Evolutionary conservation across 768 basidiomycete genomes (phyloP).

Genomic region (Leucocoprinus sp.): DNA sequence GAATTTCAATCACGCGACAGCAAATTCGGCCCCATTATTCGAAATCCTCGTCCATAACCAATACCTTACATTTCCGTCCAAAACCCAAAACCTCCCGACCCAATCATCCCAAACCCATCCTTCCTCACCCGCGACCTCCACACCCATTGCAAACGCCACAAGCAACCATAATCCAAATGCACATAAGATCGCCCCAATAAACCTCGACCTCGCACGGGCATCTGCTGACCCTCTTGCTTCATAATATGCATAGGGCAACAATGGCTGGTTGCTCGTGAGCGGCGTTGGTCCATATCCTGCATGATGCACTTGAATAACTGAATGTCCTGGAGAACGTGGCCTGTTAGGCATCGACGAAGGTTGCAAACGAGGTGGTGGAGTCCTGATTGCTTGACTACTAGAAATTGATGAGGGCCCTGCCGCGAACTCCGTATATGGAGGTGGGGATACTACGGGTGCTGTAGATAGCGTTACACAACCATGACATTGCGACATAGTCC

Average conservation of each 20-base stretch:
- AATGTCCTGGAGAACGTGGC: background rate
- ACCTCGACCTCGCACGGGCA: slow-evolving; percentile 29
- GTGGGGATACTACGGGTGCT: slow-evolving; percentile 9
- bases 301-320: background rate
- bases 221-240: slow-evolving; percentile 26
- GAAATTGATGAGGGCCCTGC: slow-evolving; percentile 2
- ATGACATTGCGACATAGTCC: slow-evolving; percentile 3
- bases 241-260: slow-evolving; percentile 32
- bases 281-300: slow-evolving; percentile 31
- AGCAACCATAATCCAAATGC: slow-evolving; percentile 22
- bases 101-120: slow-evolving; percentile 9
- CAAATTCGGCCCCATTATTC: slow-evolving; percentile 1
- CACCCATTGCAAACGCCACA: slow-evolving; percentile 21
- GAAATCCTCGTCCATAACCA: slow-evolving; percentile 5
- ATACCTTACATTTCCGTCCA: slow-evolving; percentile 1
- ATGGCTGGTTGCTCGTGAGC: slow-evolving; percentile 24
- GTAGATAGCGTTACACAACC: background rate
- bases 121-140: slow-evolving; percentile 19
- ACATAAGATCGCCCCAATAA: slow-evolving; percentile 24
- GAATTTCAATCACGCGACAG: background rate
- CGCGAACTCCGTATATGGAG: slow-evolving; percentile 14
- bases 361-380: background rate
- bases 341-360: background rate
- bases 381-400: background rate
- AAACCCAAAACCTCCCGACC: background rate